phyloP scores from a whole-genome alignment of 352 stramenopile species.

The Thalassiosira livingstoniorum region DNA sequence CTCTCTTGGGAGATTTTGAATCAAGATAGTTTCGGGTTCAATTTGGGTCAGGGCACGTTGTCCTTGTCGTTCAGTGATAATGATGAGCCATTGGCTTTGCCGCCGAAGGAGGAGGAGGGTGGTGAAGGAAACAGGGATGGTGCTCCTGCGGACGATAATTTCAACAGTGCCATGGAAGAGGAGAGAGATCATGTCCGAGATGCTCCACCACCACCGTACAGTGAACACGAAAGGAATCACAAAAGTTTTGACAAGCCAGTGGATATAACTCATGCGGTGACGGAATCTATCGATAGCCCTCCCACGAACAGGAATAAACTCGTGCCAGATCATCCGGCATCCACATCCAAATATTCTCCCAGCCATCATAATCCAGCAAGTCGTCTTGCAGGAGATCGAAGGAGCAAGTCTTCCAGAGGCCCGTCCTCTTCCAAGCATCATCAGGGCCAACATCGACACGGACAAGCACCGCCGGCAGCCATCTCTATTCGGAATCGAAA shows the following conservation, averaged over 20 bases:
- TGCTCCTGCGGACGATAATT: background rate
- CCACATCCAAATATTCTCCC: background rate
- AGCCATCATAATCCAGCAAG: too few species aligned
- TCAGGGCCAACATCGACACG: too few species aligned
- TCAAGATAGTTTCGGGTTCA: slow-evolving; percentile 54
- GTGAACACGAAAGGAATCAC: too few species aligned
- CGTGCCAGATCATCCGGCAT: background rate
- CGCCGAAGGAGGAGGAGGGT: background rate
- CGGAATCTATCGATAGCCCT: slow-evolving; percentile 14
- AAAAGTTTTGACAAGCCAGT: slow-evolving; percentile 8
- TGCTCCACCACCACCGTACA: too few species aligned
- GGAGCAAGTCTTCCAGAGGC: too few species aligned
- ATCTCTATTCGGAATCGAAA: too few species aligned
- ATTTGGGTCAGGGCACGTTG: slow-evolving; percentile 49
- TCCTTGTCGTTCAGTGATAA: slow-evolving; percentile 33
- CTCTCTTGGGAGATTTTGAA: slow-evolving; percentile 48
- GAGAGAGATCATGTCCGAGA: background rate
- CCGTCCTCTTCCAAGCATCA: too few species aligned
- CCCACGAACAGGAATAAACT: background rate
- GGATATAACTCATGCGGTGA: slow-evolving; percentile 28
- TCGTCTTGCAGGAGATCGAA: too few species aligned
- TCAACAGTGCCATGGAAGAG: background rate
- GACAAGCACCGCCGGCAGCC: too few species aligned
- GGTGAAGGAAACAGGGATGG: background rate
- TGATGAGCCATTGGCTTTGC: slow-evolving; percentile 16